Evolutionary conservation across 2,329 filamentous ascomycete species (phyloP), one percentile per base, ranked within the genome.

Genomic region (Pseudogymnoascus sp.): DNA sequence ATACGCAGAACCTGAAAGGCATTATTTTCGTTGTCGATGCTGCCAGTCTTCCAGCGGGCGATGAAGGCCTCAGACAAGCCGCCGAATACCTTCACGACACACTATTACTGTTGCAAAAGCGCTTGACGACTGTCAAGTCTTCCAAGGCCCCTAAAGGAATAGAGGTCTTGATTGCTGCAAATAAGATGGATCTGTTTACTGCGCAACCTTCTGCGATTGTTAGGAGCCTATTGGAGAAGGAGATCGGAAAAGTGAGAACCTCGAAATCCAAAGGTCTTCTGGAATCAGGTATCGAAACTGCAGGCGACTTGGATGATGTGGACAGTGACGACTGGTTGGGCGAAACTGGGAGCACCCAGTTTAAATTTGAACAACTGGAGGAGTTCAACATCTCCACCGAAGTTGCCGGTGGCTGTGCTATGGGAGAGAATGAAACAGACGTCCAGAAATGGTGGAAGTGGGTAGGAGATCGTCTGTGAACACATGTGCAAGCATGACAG

Each of bases 131-230:
- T 66, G 75, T 77, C 41, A 86, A 82, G 67, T 81, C 81, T 1
- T 79, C 81, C 54, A 87, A 85, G 70, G 80, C 79, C 0, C 82
- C 84, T 0, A 77, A 80, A 21, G 80, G 84, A 21, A 81, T 95
- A 7, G 87, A 90, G 0, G 82, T 99, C 6, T 81, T 99, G 37
- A 80, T 99, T 36, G 93, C 92, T 1, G 93, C 92, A 63, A 99
- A 98, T 77, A 99, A 99, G 81, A 84, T 92, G 73, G 95, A 99
- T 75, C 81, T 99, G 0, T 99, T 99, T 75, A 97, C 95, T 0
- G 92, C 93, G 6, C 79, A 97, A 62, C 95, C 95, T 0, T 85
- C 90, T 0, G 82, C 84, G 5, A 80, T 96, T 34, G 90, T 97
- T 65, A 88, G 85, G 75, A 81, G 82, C 62, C 85, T 84, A 68